Base-by-base conservation (phyloP, 78 protist species). In the Polysphondylium violaceum region DNA sequence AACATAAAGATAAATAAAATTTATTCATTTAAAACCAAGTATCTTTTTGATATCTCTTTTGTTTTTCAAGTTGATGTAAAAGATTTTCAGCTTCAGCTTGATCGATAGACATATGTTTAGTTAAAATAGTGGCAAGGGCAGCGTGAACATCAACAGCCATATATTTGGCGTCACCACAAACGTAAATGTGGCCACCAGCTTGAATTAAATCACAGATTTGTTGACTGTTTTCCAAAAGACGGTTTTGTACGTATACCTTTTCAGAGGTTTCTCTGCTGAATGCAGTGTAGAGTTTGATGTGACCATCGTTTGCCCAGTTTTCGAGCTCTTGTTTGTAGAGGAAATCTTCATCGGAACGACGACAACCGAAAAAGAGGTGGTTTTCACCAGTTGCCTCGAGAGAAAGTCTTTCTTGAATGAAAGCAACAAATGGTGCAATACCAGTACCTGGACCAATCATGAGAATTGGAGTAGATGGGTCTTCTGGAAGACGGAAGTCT, bases 381-480 rank as follows among this genome's bases (percentile, higher is more conserved):
- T 60, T 75, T 44, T 79, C 77, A 27, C 89, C 89, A 19, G 89
- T 67, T 3, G 53, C 67, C 12, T 27, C 60, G 0, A 33, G 31
- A 12, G 41, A 40, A 17, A 55, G 11, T 55, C 97, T 63, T 40
- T 88, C 93, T 41, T 96, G 96, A 31, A 95, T 31, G 55, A 98
- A 97, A 17, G 96, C 97, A 19, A 96, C 29, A 76, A 98, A 93
- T 5, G 99, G 99, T 1, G 99, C 99, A 8, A 98, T 64, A 51
- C 99, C 99, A 21, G 99, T 97, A 67, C 99, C 99, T 9, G 99
- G 98, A 23, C 99, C 99, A 43, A 97, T 83, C 96, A 96, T 88
- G 33, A 98, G 38, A 27, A 96, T 31, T 33, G 98, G 99, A 19
- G 43, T 73, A 33, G 12, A 17, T 5, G 59, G 35, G 36, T 73